Conservation (phyloP, 23 red algal species). For the Pyropia yezoensis region DNA sequence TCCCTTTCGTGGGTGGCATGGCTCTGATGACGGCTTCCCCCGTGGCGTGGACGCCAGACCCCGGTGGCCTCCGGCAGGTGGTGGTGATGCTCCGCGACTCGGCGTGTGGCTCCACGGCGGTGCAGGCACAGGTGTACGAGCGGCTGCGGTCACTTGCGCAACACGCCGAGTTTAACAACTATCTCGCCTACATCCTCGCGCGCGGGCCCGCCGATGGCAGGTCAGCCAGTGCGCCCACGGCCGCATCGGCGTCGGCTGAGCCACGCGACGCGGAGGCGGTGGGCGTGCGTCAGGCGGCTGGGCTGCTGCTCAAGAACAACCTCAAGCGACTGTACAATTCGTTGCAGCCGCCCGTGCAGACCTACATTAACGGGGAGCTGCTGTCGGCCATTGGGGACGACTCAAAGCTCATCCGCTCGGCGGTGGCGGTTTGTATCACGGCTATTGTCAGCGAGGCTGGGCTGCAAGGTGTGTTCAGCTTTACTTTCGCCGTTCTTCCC, state of each 20-base stretch:
- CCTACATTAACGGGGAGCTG: constrained; percentile 52
- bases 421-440: constrained; percentile 59
- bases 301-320: constrained; percentile 77
- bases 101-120: constrained; percentile 7
- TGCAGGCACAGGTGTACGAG: constrained; percentile 29
- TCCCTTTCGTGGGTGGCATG: too few species aligned
- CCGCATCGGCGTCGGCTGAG: not conserved
- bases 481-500: too few species aligned
- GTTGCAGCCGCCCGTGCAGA: constrained; percentile 29
- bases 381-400: constrained; percentile 60
- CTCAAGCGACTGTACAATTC: constrained; percentile 43
- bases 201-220: not conserved
- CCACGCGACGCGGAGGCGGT: constrained; percentile 9
- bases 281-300: constrained; percentile 60
- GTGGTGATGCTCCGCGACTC: constrained; percentile 17
- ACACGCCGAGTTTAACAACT: constrained; percentile 64
- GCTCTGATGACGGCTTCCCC: too few species aligned
- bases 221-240: constrained; percentile 5
- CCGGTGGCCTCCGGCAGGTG: constrained; percentile 1
- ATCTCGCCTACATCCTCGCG: constrained; percentile 78
- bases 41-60: constrained; percentile 14
- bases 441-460: constrained; percentile 30
- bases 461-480: constrained; percentile 8
- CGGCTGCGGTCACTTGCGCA: constrained; percentile 44
- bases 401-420: constrained; percentile 29